A percentile compares a stretch with the other conserved stretches of the same genome.
phyloP scores from a whole-genome alignment of 1,284 basidiomycete genomes.

The Termitomyces sp. region DNA sequence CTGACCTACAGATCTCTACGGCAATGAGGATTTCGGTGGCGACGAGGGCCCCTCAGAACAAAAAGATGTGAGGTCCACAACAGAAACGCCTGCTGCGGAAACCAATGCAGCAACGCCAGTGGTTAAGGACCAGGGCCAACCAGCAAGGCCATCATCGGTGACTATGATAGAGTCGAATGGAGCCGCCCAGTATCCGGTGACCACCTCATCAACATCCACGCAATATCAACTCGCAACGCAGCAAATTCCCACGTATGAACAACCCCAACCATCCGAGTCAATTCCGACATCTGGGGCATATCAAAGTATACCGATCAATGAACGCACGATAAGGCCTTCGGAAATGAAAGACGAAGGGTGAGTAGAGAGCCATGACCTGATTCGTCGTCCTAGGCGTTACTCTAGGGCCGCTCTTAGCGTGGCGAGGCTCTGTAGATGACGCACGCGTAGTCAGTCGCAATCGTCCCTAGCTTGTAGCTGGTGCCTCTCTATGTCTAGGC shows the following conservation, averaged over 20 bases:
- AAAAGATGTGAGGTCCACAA: slow-evolving; percentile 23
- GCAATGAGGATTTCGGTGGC: slow-evolving; percentile 58
- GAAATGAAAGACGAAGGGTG: slow-evolving; percentile 99
- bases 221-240: slow-evolving; percentile 39
- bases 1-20: slow-evolving; percentile 62
- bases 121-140: slow-evolving; percentile 7
- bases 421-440: slow-evolving; percentile 30
- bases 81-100: slow-evolving; percentile 26
- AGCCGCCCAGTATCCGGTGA: slow-evolving; percentile 18
- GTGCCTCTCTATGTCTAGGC: slow-evolving; percentile 61
- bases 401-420: slow-evolving; percentile 25
- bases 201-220: slow-evolving; percentile 27
- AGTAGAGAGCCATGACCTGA: slow-evolving; percentile 36
- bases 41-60: slow-evolving; percentile 36
- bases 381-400: slow-evolving; percentile 26
- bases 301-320: slow-evolving; percentile 42
- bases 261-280: slow-evolving; percentile 42
- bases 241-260: slow-evolving; percentile 73
- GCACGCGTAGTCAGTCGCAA: slow-evolving; percentile 55
- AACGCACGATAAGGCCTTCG: slow-evolving; percentile 76
- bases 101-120: slow-evolving; percentile 19
- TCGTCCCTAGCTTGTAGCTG: slow-evolving; percentile 61
- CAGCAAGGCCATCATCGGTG: slow-evolving; percentile 14
- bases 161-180: slow-evolving; percentile 21
- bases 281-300: slow-evolving; percentile 32